Conservation (phyloP, 2,329 filamentous ascomycete genomes). For the Fusarium tjaetaba region DNA sequence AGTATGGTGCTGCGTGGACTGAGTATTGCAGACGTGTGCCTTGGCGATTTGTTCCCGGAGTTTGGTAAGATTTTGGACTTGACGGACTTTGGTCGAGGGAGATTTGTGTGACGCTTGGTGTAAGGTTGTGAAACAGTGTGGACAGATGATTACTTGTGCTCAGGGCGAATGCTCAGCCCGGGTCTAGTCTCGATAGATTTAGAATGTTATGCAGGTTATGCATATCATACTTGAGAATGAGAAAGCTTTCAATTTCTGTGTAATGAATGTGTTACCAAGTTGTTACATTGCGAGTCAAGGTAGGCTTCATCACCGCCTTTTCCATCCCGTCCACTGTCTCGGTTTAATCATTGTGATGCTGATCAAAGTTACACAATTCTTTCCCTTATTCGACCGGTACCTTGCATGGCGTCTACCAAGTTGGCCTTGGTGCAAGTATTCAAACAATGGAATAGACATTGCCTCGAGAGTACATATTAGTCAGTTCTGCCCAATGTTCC, state of each 20-base stretch:
- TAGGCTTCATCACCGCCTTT: not conserved
- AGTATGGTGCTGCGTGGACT: conserved; percentile 57
- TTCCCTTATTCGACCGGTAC: rapidly evolving
- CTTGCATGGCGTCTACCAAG: too few species aligned
- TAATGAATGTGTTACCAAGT: not conserved
- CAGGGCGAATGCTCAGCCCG: not conserved
- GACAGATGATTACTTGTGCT: not conserved
- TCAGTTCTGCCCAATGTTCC: rapidly evolving
- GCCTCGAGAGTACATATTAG: rapidly evolving
- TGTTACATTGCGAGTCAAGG: not conserved
- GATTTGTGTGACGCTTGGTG: not conserved
- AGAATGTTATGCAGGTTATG: not conserved
- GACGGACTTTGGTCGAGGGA: rapidly evolving
- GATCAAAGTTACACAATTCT: not conserved
- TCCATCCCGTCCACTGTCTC: not conserved
- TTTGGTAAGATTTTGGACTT: conserved; percentile 34
- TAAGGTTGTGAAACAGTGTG: not conserved
- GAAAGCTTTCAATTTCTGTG: not conserved
- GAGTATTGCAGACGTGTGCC: conserved; percentile 54
- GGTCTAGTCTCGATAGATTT: not conserved
- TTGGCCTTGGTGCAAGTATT: not conserved
- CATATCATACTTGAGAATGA: not conserved
- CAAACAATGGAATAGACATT: rapidly evolving
- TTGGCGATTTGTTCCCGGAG: conserved; percentile 53
- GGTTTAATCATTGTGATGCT: not conserved